Evolutionary conservation across 306 rosid species (phyloP).

Genomic region (Gastrolobium bilobum): DNA sequence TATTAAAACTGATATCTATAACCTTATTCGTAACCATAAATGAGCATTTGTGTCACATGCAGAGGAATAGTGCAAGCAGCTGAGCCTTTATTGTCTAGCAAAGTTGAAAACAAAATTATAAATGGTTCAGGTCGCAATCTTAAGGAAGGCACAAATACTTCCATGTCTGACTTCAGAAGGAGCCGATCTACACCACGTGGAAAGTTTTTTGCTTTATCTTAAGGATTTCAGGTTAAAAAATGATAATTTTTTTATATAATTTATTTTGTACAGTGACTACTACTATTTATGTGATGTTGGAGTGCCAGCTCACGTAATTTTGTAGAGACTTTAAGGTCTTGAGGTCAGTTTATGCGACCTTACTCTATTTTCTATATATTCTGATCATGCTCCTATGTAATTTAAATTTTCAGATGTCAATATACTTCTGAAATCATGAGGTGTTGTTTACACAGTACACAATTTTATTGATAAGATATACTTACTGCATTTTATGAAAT

Average conservation of each 20-base stretch:
- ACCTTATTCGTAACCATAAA: slow-evolving; percentile 20
- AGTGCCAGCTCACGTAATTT: slow-evolving; percentile 43
- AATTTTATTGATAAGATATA: slow-evolving; percentile 4
- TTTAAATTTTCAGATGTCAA: slow-evolving; percentile 13
- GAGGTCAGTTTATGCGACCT: slow-evolving; percentile 44
- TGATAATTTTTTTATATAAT: slow-evolving; percentile 5
- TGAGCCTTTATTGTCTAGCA: slow-evolving; percentile 68
- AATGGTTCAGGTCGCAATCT: slow-evolving; percentile 59
- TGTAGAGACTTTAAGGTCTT: slow-evolving; percentile 41
- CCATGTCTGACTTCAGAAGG: slow-evolving; percentile 72
- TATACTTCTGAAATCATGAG: slow-evolving; percentile 20
- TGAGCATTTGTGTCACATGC: slow-evolving; percentile 44
- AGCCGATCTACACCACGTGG: slow-evolving; percentile 94
- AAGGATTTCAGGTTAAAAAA: slow-evolving; percentile 46
- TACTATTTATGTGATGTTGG: slow-evolving; percentile 50
- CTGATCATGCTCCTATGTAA: slow-evolving; percentile 44
- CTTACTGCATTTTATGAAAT: slow-evolving; percentile 29
- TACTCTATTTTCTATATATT: slow-evolving; percentile 24
- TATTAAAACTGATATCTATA: slow-evolving; percentile 16
- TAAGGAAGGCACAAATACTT: slow-evolving; percentile 64
- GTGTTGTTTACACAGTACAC: neutral
- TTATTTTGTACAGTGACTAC: slow-evolving; percentile 59
- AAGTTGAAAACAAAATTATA: slow-evolving; percentile 69
- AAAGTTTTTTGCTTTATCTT: slow-evolving; percentile 67
- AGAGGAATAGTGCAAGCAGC: slow-evolving; percentile 65